Conservation (phyloP, 257 asterid genomes). For the Solanum peruvianum region DNA sequence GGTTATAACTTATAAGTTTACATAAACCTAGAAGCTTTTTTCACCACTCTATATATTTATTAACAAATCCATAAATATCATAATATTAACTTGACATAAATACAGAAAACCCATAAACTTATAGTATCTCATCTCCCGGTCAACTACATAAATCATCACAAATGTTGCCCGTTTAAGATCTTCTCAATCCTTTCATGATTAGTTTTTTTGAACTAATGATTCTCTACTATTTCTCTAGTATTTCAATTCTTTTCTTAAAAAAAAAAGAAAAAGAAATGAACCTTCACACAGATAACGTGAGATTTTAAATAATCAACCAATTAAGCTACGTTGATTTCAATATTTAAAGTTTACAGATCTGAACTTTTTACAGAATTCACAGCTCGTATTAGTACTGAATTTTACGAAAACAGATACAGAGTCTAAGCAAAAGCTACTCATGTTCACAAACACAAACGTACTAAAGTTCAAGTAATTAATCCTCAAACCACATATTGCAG, state of each 20-base stretch:
- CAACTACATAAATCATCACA: not conserved
- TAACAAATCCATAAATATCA: not conserved
- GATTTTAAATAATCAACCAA: not conserved
- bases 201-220: not conserved
- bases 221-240: not conserved
- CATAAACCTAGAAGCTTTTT: not conserved
- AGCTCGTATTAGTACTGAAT: not conserved
- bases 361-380: not conserved
- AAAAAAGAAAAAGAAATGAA: not conserved
- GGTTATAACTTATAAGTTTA: not conserved
- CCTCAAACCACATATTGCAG: not conserved
- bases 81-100: not conserved
- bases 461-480: not conserved
- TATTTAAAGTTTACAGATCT: not conserved
- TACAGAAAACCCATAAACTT: not conserved
- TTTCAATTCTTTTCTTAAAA: not conserved
- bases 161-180: not conserved
- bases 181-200: not conserved
- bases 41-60: not conserved
- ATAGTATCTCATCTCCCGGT: not conserved
- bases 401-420: not conserved
- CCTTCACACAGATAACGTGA: not conserved
- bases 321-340: rapidly evolving
- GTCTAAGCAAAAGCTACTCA: not conserved
- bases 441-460: not conserved